Conservation (phyloP, 768 basidiomycete species). For the Psilocybe azurescens region DNA sequence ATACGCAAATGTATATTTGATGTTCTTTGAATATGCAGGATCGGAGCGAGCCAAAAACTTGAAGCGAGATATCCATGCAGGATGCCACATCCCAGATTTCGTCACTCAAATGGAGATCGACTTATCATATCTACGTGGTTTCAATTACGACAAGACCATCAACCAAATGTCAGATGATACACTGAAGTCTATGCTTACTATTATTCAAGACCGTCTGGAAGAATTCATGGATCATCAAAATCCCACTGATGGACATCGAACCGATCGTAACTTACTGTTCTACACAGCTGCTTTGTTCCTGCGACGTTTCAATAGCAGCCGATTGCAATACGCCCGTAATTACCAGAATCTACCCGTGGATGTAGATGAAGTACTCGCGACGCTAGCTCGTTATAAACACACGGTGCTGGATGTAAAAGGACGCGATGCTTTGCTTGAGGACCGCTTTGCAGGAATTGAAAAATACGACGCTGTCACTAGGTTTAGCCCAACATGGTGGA, state of each 20-base stretch:
- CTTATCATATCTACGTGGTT: not conserved
- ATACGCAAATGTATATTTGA: constrained; percentile 2
- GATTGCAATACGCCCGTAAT: not conserved
- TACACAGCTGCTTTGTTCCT: constrained; percentile 5
- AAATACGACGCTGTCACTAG: not conserved
- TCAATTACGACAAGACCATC: not conserved
- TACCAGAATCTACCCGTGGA: not conserved
- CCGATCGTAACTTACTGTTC: constrained; percentile 2
- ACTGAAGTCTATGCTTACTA: not conserved
- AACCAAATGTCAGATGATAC: not conserved
- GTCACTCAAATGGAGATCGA: constrained; percentile 1
- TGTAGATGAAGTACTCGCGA: not conserved
- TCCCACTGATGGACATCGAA: not conserved
- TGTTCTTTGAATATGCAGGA: constrained; percentile 3
- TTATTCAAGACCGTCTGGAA: constrained; percentile 2
- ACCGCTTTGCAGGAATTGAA: not conserved
- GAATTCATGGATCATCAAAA: not conserved
- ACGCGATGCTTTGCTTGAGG: not conserved
- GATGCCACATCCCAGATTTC: not conserved
- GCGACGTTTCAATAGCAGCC: not conserved
- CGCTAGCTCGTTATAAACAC: not conserved
- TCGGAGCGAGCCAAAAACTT: not conserved
- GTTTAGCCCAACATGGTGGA: constrained; percentile 4
- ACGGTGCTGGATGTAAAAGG: not conserved
- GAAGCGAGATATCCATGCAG: constrained; percentile 1